phyloP scores from a whole-genome alignment of 139 green algal genomes.

The Edaphochlamys debaryana region DNA sequence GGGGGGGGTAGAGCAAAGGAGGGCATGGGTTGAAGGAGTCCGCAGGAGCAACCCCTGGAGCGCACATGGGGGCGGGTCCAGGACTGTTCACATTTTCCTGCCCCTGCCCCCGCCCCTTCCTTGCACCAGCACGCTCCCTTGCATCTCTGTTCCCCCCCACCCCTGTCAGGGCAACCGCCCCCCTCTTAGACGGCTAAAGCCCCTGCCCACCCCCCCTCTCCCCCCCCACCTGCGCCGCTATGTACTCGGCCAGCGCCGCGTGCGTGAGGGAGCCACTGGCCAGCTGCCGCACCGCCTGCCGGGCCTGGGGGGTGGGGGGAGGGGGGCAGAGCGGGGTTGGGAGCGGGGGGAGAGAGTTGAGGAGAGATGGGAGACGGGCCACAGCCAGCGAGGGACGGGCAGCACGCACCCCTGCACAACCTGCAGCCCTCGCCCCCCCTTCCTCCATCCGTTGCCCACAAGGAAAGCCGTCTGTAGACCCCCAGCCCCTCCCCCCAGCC shows the following conservation, averaged over 20 bases:
- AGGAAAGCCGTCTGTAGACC: too few relatives aligned
- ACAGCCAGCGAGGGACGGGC: not conserved
- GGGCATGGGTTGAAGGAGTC: too few relatives aligned
- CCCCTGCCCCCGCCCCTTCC: too few relatives aligned
- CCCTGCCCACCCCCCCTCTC: not conserved
- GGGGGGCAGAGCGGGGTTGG: not conserved
- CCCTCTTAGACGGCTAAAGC: too few relatives aligned
- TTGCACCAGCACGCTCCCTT: too few relatives aligned
- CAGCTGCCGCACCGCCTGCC: conserved; percentile 9
- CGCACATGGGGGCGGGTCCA: too few relatives aligned
- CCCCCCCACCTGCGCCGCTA: conserved; percentile 8
- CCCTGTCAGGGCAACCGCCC: not conserved
- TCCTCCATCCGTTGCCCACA: too few relatives aligned
- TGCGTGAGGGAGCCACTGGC: not conserved
- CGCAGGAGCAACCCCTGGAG: too few relatives aligned
- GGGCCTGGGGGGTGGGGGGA: not conserved
- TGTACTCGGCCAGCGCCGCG: not conserved
- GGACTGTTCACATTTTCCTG: too few relatives aligned
- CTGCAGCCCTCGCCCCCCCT: not conserved
- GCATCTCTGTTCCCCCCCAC: too few relatives aligned
- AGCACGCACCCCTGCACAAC: too few relatives aligned
- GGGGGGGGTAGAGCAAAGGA: not conserved
- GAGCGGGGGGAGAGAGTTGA: too few relatives aligned
- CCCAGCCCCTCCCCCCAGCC: not conserved
- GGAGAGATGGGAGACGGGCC: not conserved